Conservation (phyloP, 2,329 filamentous ascomycete species). For the Penicillium polonicum region DNA sequence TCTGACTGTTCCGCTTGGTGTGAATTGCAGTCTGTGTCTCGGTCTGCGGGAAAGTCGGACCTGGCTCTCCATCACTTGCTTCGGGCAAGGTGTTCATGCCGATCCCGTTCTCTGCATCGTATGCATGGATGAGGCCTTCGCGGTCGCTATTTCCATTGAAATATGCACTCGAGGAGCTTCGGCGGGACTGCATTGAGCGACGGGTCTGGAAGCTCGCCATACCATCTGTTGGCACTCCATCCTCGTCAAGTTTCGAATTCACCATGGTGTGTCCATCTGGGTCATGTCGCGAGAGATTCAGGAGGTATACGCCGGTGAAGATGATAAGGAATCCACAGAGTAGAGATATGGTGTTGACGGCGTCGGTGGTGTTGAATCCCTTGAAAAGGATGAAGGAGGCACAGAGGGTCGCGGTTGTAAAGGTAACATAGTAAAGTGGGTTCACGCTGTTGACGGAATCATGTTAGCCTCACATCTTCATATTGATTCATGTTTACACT, state of each 20-base stretch:
- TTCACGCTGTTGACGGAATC: conserved; percentile 65
- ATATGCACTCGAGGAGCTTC: conserved; percentile 63
- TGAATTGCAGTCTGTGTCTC: conserved; percentile 28
- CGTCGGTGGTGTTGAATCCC: conserved; percentile 92
- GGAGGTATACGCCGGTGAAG: conserved; percentile 90
- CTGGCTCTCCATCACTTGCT: conserved; percentile 61
- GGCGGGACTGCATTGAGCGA: conserved; percentile 85
- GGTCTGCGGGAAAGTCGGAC: conserved; percentile 35
- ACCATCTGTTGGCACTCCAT: conserved; percentile 84
- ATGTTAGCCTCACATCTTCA: conserved; percentile 3
- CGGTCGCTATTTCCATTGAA: conserved; percentile 63
- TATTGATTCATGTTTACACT: conserved; percentile 37
- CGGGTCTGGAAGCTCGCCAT: conserved; percentile 86
- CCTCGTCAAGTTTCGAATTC: conserved; percentile 56
- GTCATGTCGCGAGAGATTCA: conserved; percentile 92
- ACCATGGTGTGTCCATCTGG: conserved; percentile 72
- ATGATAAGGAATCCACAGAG: conserved; percentile 92
- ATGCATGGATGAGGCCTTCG: conserved; percentile 80
- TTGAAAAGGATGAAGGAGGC: conserved; percentile 95
- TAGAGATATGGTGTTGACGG: conserved; percentile 87
- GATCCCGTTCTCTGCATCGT: conserved; percentile 80
- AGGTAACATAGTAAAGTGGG: conserved; percentile 95
- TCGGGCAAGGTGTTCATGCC: conserved; percentile 77
- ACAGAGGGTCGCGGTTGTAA: conserved; percentile 89
- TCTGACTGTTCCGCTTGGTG: conserved; percentile 35